Percentiles rank a stretch among this genome's conserved stretches.
These are phyloP conservation scores for Rosa chinensis DNA, from an alignment of 306 rosid genomes.

Conservation along the genomic window DNA sequence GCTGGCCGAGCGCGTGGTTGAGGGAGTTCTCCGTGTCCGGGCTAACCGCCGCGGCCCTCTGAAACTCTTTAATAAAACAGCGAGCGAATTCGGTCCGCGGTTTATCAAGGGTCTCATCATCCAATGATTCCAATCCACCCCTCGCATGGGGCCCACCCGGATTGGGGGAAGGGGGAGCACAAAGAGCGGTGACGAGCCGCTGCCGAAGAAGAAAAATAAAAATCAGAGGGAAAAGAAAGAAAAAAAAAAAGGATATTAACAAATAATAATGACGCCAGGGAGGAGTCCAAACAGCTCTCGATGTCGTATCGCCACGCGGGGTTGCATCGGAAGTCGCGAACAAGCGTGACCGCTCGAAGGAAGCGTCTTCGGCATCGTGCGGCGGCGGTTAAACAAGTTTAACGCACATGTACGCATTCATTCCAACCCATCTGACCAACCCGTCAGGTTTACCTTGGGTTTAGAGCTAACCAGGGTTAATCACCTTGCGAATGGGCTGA, in stretches of 20 bases:
- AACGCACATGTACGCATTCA: not conserved
- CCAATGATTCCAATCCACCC: not conserved
- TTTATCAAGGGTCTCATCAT: not conserved
- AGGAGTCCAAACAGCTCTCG: slow-evolving; percentile 12
- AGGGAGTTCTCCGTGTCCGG: not conserved
- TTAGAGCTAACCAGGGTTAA: not conserved
- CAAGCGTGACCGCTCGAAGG: not conserved
- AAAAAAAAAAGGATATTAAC: not conserved
- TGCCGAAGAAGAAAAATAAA: slow-evolving; percentile 30
- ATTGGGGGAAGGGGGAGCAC: not conserved
- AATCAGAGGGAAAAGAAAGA: too few relatives aligned
- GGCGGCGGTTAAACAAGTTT: not conserved
- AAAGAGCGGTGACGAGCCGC: slow-evolving; percentile 49
- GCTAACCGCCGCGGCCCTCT: not conserved
- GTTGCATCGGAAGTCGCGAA: not conserved
- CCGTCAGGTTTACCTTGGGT: not conserved
- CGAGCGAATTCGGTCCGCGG: not conserved
- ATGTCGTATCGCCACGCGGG: slow-evolving; percentile 60
- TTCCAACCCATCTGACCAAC: not conserved
- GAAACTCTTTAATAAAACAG: not conserved
- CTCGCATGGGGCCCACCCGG: slow-evolving; percentile 28
- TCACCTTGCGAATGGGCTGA: not conserved
- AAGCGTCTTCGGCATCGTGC: not conserved
- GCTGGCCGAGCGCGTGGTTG: slow-evolving; percentile 3
- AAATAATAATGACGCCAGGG: not conserved